Base-by-base conservation (phyloP, 108 stramenopile species). In the Seminavis robusta region DNA sequence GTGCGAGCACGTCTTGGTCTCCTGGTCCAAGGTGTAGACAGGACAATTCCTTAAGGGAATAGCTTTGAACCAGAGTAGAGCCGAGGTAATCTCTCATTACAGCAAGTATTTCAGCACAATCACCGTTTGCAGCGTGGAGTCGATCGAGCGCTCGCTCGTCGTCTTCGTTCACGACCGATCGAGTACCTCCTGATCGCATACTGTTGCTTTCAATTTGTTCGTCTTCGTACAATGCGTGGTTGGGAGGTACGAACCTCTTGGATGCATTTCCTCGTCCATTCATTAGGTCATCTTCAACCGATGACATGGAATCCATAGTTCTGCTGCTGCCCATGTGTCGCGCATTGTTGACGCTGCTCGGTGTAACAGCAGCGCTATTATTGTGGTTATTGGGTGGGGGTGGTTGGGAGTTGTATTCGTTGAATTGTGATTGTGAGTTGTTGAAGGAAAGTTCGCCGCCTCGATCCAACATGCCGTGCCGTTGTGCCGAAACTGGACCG, bases 11-110 rank as follows among this genome's bases (percentile, higher is more conserved):
- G 11, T 66, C 53, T 10, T 67, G 54, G n/a, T 79, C 71, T 13
- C 65, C 57, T 16, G 23, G 37, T 2, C 33, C 52, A 4, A 74
- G 40, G 29, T 66, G 51, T 8, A 74, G n/a, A 0, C 54, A 23
- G 10, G 74, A 67, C 2, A 83, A 33, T 43, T 62, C 50, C 17
- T 75, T 57, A 33, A 76, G 33, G 13, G 53, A 63, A 5, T 56
- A 57, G 33, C 42, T 63, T 30, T 59, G 63, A 1, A 70, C 47
- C 1, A 8, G 33, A 3, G 32, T 10, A 37, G 37, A 61, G 26
- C 20, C 39, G 13, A 38, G 8, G 33, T 13, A 28, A 15, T 70
- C 60, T 10, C 60, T 44, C 46, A 70, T 24, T 1, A 49, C 41
- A 20, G 46, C 25, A n/a, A 70, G 27, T 15, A 70, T 56, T 38